phyloP scores from a whole-genome alignment of 139 green algal genomes.

The Chlorella ohadii region DNA sequence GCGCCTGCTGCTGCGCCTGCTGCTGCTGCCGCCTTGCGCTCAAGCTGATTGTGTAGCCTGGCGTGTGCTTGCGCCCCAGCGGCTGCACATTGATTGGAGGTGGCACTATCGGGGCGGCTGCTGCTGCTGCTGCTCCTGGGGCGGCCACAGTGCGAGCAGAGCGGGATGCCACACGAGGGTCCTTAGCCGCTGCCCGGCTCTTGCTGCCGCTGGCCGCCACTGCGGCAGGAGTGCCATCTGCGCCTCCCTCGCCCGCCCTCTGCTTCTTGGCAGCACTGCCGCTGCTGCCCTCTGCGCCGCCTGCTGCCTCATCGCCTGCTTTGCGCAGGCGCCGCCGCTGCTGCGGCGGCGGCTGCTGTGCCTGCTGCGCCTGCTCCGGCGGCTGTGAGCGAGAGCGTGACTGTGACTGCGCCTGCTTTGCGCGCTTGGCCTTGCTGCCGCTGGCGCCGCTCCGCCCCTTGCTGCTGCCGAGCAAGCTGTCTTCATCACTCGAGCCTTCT shows the following conservation, averaged over 20 bases:
- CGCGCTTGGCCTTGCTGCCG: not conserved
- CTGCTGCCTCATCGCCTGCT: not conserved
- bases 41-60: conserved; percentile 21
- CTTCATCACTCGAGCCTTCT: not conserved
- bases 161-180: not conserved
- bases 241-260: not conserved
- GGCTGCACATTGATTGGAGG: conserved; percentile 7
- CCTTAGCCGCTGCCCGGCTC: not conserved
- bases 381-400: too few relatives aligned
- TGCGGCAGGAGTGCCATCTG: not conserved
- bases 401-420: too few relatives aligned
- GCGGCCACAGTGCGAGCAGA: not conserved
- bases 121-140: not conserved
- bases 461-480: not conserved
- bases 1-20: not conserved
- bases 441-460: not conserved
- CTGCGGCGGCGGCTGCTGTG: not conserved
- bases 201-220: not conserved
- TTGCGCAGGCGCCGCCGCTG: conserved; percentile 4
- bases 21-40: conserved; percentile 2
- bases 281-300: not conserved
- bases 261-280: conserved; percentile 3
- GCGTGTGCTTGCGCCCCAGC: conserved; percentile 9
- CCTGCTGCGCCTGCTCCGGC: too few relatives aligned
- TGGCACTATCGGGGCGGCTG: not conserved